Percentiles rank a stretch among this genome's conserved stretches.
Conservation (phyloP, 2,329 filamentous ascomycete species). For the Stagonosporopsis chrysanthemi region DNA sequence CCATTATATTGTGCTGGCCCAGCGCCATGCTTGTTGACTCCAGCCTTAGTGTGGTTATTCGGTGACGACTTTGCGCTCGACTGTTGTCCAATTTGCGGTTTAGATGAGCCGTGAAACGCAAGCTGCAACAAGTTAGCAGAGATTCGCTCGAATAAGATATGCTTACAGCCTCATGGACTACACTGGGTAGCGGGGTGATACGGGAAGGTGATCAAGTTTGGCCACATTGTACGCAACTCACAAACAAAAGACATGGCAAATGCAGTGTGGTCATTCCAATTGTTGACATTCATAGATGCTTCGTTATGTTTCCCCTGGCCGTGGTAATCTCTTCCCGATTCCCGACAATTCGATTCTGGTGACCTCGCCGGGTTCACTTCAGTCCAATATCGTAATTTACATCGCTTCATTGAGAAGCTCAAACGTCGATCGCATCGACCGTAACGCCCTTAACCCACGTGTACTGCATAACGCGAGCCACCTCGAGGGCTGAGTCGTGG, state of each 20-base stretch:
- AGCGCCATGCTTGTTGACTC: not conserved
- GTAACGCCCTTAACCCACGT: slow-evolving; percentile 86
- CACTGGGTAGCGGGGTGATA: not conserved
- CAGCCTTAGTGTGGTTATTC: not conserved
- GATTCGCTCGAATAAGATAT: not conserved
- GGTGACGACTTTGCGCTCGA: not conserved
- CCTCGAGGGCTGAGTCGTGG: slow-evolving; percentile 77
- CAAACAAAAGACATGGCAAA: not conserved
- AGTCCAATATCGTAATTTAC: slow-evolving; percentile 33
- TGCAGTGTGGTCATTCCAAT: slow-evolving; percentile 8
- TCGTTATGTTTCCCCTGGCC: slow-evolving; percentile 39
- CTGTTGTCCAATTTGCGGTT: not conserved
- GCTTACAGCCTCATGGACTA: not conserved
- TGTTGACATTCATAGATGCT: slow-evolving; percentile 31
- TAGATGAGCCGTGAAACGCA: not conserved
- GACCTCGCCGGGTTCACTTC: slow-evolving; percentile 30
- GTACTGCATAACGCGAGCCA: slow-evolving; percentile 79
- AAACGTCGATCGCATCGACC: slow-evolving; percentile 85
- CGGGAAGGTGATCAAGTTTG: not conserved
- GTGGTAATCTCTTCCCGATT: slow-evolving; percentile 36
- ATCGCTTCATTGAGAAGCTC: slow-evolving; percentile 44
- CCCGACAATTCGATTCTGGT: slow-evolving; percentile 35
- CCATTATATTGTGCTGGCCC: not conserved
- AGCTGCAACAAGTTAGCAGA: not conserved
- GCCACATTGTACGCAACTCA: slow-evolving; percentile 6